Conservation (phyloP, 257 asterid species). For the Gentiana dahurica region DNA sequence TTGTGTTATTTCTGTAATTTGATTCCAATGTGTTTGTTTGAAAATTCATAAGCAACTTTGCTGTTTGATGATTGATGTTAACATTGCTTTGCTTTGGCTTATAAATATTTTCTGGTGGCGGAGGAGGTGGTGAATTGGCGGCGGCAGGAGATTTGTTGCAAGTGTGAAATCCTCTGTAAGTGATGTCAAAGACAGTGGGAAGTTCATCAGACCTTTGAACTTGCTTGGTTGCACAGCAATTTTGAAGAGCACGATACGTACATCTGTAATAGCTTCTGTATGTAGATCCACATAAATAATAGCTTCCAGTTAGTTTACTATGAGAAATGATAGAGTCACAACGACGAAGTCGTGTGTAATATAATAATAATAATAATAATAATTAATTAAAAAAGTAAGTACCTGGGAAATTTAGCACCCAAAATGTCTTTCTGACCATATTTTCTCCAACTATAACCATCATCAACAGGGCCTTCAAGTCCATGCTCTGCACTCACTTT, state of each 20-base stretch:
- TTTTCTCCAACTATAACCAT: slow-evolving; percentile 84
- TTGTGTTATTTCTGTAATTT: slow-evolving; percentile 25
- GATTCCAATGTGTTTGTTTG: slow-evolving; percentile 21
- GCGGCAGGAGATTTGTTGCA: slow-evolving; percentile 24
- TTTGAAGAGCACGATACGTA: slow-evolving; percentile 42
- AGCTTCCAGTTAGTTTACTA: too few species aligned
- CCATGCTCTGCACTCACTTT: slow-evolving; percentile 46
- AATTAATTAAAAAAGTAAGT: neutral
- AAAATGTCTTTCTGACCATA: slow-evolving; percentile 55
- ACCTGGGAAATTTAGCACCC: slow-evolving; percentile 48
- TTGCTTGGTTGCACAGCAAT: slow-evolving; percentile 93
- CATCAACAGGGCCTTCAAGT: slow-evolving; percentile 74
- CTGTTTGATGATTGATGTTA: slow-evolving; percentile 12
- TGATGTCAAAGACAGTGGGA: slow-evolving; percentile 59
- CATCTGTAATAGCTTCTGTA: slow-evolving; percentile 95
- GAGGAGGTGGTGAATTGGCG: slow-evolving; percentile 16
- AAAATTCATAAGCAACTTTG: slow-evolving; percentile 31
- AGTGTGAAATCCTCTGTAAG: slow-evolving; percentile 64
- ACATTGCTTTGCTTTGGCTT: slow-evolving; percentile 20
- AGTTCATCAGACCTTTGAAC: slow-evolving; percentile 91
- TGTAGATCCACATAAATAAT: neutral
- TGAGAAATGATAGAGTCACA: too few species aligned
- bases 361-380: too few species aligned
- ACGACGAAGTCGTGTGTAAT: too few species aligned
- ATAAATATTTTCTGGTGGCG: slow-evolving; percentile 27